Evolutionary conservation across 176 grass and related monocot species (phyloP).

Genomic region (Aegilops speltoides): DNA sequence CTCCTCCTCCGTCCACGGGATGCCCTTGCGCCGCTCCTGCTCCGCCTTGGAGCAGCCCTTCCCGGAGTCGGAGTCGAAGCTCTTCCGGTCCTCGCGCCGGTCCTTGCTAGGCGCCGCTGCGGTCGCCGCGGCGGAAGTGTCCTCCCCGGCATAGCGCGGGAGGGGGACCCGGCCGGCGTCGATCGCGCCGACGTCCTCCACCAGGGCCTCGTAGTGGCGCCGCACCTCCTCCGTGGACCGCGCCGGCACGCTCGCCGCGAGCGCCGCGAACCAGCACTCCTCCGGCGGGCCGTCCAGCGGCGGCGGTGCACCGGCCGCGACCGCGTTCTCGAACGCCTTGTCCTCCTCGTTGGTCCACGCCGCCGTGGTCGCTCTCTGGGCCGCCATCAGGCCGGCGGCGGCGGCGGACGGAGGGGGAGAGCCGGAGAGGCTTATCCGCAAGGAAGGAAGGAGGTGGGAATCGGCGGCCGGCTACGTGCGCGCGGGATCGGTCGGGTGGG

Average conservation of each 20-base stretch:
- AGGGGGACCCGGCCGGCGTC: conserved; percentile 74
- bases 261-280: conserved; percentile 53
- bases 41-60: conserved; percentile 85
- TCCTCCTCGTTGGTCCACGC: conserved; percentile 82
- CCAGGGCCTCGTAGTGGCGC: conserved; percentile 72
- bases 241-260: conserved; percentile 55
- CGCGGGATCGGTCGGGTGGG: too few species aligned
- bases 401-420: too few species aligned
- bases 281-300: conserved; percentile 31
- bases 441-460: too few species aligned
- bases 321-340: conserved; percentile 92
- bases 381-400: conserved; percentile 29
- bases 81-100: conserved; percentile 42
- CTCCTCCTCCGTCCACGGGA: conserved; percentile 99
- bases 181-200: conserved; percentile 85
- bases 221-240: conserved; percentile 72
- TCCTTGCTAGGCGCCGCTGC: too few species aligned
- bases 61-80: conserved; percentile 42
- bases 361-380: not conserved
- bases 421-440: not conserved
- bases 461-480: too few species aligned
- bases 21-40: conserved; percentile 93
- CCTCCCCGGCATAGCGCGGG: conserved; percentile 58
- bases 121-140: rapidly evolving
- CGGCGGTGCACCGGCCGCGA: conserved; percentile 42